These are phyloP conservation scores for Sclerotinia borealis DNA, from an alignment of 2,329 filamentous ascomycete species.

Conservation along the genomic window DNA sequence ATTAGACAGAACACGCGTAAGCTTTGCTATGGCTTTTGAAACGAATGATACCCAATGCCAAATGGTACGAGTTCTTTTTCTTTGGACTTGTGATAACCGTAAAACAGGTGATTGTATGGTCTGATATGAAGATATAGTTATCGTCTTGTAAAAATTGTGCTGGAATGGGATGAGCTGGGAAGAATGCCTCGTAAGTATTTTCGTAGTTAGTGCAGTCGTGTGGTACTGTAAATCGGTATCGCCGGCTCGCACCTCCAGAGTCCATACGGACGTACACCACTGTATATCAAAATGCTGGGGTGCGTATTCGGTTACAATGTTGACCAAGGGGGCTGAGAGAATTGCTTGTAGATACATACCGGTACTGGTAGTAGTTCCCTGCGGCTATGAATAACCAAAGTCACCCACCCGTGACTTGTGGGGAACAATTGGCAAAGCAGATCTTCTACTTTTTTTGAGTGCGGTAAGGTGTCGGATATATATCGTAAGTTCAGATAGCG, in stretches of 20 bases:
- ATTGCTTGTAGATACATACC: neutral
- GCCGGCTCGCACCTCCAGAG: neutral
- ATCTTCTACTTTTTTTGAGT: neutral
- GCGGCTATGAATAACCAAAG: too few relatives aligned
- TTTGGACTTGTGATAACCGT: neutral
- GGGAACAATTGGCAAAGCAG: neutral
- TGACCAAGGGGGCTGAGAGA: neutral
- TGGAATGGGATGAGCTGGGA: neutral
- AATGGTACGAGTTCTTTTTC: neutral
- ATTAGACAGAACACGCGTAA: neutral
- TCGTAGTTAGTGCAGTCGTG: too few relatives aligned
- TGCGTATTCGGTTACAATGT: neutral
- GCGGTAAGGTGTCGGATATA: neutral
- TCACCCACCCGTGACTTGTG: neutral
- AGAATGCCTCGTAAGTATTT: neutral
- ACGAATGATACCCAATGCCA: slow-evolving; percentile 4
- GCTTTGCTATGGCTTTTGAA: neutral
- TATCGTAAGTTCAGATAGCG: neutral
- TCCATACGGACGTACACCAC: neutral
- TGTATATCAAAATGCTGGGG: too few relatives aligned
- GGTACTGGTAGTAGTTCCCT: neutral
- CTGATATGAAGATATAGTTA: neutral
- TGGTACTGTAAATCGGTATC: neutral
- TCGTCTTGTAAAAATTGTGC: neutral
- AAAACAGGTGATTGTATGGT: neutral